Base-by-base conservation (phyloP, 345 rosid genomes). In the Hirschfeldia incana region DNA sequence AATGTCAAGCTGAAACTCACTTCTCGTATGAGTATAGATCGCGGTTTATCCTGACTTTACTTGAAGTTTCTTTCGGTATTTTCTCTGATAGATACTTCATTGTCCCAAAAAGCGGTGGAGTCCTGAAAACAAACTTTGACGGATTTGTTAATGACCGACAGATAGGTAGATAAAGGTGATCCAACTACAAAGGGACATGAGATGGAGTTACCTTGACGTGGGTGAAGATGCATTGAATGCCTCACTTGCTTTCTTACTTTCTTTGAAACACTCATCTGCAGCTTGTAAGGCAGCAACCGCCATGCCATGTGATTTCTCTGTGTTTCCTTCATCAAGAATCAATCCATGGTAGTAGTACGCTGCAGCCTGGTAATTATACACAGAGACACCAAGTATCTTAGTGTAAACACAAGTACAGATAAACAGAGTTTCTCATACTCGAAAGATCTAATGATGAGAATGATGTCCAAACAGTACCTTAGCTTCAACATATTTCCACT, bases 271-370 rank as follows among this genome's bases (percentile, higher is more conserved):
- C 74, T 92, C 99, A 65, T 96, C 97, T 66, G 98, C 97, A 55
- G 98, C 98, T 79, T 92, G 98, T 70, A 96, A 80, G 37, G 99
- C 97, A 83, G 99, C 97, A 65, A 85, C 90, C 51, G 98, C 97
- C 98, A 96, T 96, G 60, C 94, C 94, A 61, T 90, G 99, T 69
- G 90, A 89, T 82, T 92, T 93, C 87, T 96, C 98, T 1, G 99
- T 93, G 85, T 90, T 93, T 46, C 98, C 98, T 81, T 93, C 99
- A 13, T 96, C 98, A 75, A 96, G 95, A 74, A 96, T 91, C 85
- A 96, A 78, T 46, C 99, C 99, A 49, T 96, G 99, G 83, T 96
- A 96, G 82, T 93, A 96, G 86, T 96, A 96, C 57, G 99, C 99
- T 55, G 94, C 99, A 75, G 97, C 97, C 99, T 78, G 67, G 30